Base-by-base conservation (phyloP, 306 rosid species). In the Medicago arabica region DNA sequence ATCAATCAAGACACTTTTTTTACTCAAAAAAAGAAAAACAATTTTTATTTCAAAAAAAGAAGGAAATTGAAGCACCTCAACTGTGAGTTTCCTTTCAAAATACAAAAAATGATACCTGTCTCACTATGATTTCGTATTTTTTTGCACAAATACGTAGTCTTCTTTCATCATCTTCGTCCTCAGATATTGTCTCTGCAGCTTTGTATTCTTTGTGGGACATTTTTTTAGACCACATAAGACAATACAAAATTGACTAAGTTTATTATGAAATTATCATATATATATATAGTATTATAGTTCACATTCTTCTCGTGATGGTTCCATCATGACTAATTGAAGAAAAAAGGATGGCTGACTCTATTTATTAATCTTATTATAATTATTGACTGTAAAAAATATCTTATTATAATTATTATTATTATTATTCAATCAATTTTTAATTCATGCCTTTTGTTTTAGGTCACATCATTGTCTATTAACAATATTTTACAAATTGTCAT, bases 131-230 rank as follows among this genome's bases (percentile, higher is more conserved):
- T 59, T 59, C 39, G n/a, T 23, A 59, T 38, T 59, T 59, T 25
- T 59, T 59, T 23, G n/a, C 16, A 13, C 38, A 59, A 23, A 10
- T 59, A 9, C 36, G 9, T 59, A 59, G 65, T 25, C 39, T 59
- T 25, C 9, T 59, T 59, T 59, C 65, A 59, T 59, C 38, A 59
- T 59, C 65, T 59, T 11, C 65, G 2, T 59, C 65, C 39, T 23
- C 13, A 23, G 65, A 59, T 54, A 9, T 54, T 18, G 1, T 19
- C 5, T 10, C 31, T 23, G 0, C 39, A 59, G 1, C 62, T 55
- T 55, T 11, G 7, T 19, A 34, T 55, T 55, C 38, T 23, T 59
- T 59, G 65, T 59, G 65, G 13, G 65, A 25, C 65, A 59, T 59
- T 59, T 59, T 25, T 11, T 58, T 38, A 23, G 39, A 6, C 16